phyloP scores from a whole-genome alignment of 2,329 filamentous ascomycete genomes.

The Calonectria naviculata region DNA sequence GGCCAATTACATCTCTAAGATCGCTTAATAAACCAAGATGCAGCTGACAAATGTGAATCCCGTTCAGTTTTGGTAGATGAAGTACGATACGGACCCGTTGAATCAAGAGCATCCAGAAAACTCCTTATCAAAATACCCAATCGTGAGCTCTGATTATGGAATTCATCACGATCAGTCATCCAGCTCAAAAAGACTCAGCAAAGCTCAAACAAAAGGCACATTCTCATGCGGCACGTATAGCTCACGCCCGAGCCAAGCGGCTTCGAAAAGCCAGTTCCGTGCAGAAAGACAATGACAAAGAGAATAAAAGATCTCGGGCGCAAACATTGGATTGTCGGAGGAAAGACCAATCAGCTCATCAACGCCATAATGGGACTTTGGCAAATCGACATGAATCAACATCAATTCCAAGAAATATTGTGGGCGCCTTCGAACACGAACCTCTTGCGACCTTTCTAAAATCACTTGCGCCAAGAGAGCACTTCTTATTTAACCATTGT shows the following conservation, averaged over 20 bases:
- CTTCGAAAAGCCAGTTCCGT: not conserved
- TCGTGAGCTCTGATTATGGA: not conserved
- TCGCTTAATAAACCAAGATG: not conserved
- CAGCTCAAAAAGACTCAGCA: not conserved
- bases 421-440: slow-evolving; percentile 22
- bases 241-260: slow-evolving; percentile 21
- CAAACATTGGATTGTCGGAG: not conserved
- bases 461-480: slow-evolving; percentile 12
- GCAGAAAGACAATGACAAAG: not conserved
- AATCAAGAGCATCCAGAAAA: not conserved
- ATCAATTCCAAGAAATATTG: not conserved
- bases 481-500: slow-evolving; percentile 27
- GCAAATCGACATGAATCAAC: not conserved
- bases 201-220: slow-evolving; percentile 19
- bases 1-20: not conserved
- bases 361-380: not conserved
- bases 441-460: slow-evolving; percentile 24
- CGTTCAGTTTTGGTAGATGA: not conserved
- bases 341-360: rapidly evolving
- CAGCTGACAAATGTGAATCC: slow-evolving; percentile 22
- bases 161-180: slow-evolving; percentile 21
- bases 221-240: slow-evolving; percentile 25
- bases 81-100: not conserved
- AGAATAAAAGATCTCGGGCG: not conserved
- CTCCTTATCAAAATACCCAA: not conserved